Base-by-base conservation (phyloP, 768 basidiomycete genomes). In the Trametopsis cervina region DNA sequence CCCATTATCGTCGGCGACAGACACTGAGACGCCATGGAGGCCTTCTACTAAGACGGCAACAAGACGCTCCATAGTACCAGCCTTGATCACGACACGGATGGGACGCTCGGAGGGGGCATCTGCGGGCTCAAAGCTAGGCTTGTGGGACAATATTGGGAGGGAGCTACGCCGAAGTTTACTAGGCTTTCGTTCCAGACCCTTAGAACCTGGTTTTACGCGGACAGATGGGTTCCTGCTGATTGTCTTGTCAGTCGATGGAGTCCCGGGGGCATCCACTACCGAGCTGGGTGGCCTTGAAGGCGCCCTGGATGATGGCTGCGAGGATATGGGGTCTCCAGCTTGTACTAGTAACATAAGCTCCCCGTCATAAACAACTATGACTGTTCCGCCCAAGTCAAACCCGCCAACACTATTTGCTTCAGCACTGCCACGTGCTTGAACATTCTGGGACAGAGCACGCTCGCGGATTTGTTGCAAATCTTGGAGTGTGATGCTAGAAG, bases 1-100 rank as follows among this genome's bases (percentile, higher is more conserved):
- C 0, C 89, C 89, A 55, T 89, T 90, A 59, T 91, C 89, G 54
- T 92, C 89, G 0, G 89, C 80, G 3, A 89, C 84, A 0, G 85
- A 83, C 0, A 89, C 86, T 0, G 84, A 83, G 3, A 91, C 79
- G 25, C 81, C 81, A 41, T 79, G 79, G 17, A 91, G 67, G 3
- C 89, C 89, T 57, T 86, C 83, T 0, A 88, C 80, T 13, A 92
- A 73, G 9, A 89, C 75, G 36, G 81, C 78, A 9, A 91, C 83
- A 1, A 92, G 69, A 22, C 77, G 72, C 51, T 84, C 83, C 13
- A 91, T 67, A 0, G 88, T 86, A 7, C 88, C 89, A 2, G 87
- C 85, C 54, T 85, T 78, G 4, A 92, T 83, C 11, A 86, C 65
- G 0, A 89, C 88, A 11, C 87, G 78, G 27, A 91, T 68, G 0